Evolutionary conservation across 306 rosid genomes (phyloP).

Genomic region (Albizia julibrissin): DNA sequence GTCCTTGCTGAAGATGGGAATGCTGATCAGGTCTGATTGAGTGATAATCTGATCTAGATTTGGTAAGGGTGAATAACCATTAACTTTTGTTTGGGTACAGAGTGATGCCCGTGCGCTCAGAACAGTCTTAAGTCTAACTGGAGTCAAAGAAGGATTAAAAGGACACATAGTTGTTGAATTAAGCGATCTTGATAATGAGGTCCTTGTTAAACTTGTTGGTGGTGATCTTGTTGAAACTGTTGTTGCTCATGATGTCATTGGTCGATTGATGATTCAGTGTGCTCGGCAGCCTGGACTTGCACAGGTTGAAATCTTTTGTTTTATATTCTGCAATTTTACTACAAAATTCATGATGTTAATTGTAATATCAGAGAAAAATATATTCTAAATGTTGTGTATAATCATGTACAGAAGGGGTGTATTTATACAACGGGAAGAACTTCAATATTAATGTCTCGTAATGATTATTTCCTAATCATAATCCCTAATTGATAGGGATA

Average conservation of each 20-base stretch:
- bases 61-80: conserved; percentile 27
- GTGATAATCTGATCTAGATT: conserved; percentile 32
- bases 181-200: conserved; percentile 88
- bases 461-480: no score
- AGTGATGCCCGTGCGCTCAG: conserved; percentile 96
- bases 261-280: conserved; percentile 97
- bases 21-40: conserved; percentile 82
- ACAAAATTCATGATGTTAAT: conserved; percentile 2
- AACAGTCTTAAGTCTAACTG: conserved; percentile 85
- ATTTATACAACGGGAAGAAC: no score
- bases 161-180: conserved; percentile 93
- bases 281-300: conserved; percentile 99
- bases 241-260: conserved; percentile 95
- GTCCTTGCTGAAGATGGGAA: conserved; percentile 95
- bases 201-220: conserved; percentile 95
- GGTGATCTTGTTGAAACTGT: conserved; percentile 96
- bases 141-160: conserved; percentile 82
- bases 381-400: no score
- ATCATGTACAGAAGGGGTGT: no score
- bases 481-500: no score
- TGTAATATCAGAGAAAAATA: no score
- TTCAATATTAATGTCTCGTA: no score
- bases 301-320: conserved; percentile 57
- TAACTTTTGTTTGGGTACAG: conserved; percentile 55
- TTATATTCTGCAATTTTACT: conserved; percentile 17